phyloP scores from a whole-genome alignment of 2,329 filamentous ascomycete genomes.

The Fusarium burgessii region DNA sequence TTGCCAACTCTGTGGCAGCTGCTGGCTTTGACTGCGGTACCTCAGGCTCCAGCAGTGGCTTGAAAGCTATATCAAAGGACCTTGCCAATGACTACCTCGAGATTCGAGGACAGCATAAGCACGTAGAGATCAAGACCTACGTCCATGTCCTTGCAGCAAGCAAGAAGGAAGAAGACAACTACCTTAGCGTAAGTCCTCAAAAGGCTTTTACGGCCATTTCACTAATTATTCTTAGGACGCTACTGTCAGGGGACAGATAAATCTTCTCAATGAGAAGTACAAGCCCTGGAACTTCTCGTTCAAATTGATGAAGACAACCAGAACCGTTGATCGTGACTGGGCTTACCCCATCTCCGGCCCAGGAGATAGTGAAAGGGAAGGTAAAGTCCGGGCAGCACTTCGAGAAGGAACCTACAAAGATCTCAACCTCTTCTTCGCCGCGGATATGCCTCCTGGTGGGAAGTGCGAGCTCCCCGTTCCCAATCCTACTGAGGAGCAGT shows the following conservation, averaged over 20 bases:
- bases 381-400: constrained; percentile 5
- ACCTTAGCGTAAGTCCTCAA: background rate
- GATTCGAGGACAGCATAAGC: background rate
- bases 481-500: background rate
- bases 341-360: background rate
- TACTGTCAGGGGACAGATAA: background rate
- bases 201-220: rapidly evolving
- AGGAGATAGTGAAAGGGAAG: background rate
- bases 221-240: background rate
- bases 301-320: constrained; percentile 12
- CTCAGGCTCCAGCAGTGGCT: background rate
- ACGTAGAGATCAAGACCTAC: constrained; percentile 20
- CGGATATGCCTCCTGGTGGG: background rate
- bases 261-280: constrained; percentile 8
- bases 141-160: constrained; percentile 20
- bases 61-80: background rate
- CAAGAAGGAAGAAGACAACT: constrained; percentile 24
- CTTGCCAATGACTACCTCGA: background rate
- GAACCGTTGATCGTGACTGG: constrained; percentile 20
- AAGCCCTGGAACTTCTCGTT: constrained; percentile 20
- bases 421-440: constrained; percentile 22
- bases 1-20: background rate
- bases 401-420: constrained; percentile 24
- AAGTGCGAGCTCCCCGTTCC: constrained; percentile 25
- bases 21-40: constrained; percentile 1